Conservation (phyloP, 2,329 filamentous ascomycete species). For the Cercospora nicotianae region DNA sequence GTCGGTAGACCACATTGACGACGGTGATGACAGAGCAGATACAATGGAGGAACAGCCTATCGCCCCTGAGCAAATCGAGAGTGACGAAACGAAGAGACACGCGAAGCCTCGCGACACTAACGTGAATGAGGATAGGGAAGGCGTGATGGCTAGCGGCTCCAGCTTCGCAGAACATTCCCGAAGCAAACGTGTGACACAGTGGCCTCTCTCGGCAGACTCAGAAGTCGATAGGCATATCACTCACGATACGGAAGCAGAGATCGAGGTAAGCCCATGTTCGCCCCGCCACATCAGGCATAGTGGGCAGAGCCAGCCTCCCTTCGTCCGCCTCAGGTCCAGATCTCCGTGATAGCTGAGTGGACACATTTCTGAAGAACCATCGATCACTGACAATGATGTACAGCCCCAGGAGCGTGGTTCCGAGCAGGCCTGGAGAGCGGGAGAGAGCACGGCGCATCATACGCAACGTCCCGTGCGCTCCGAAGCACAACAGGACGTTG, state of each 20-base stretch:
- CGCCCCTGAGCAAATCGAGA: neutral
- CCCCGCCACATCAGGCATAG: neutral
- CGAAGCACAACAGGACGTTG: neutral
- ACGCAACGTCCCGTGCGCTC: neutral
- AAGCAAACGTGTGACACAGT: neutral
- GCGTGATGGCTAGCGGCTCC: neutral
- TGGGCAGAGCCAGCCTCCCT: neutral
- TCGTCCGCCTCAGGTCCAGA: neutral
- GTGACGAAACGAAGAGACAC: neutral
- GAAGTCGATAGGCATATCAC: neutral
- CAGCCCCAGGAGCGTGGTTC: neutral
- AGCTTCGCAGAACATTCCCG: neutral
- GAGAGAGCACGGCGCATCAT: neutral
- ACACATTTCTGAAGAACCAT: neutral
- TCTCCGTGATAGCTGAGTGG: neutral
- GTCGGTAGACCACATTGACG: neutral
- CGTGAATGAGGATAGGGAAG: neutral
- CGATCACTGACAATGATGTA: neutral
- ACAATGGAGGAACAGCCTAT: neutral
- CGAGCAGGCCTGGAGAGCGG: neutral
- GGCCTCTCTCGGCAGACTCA: neutral
- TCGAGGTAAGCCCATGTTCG: neutral
- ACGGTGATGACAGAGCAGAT: neutral
- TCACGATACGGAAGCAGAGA: neutral
- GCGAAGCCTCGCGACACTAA: neutral